Evolutionary conservation across 225 moss, liverwort and hornwort species (phyloP).

Genomic region (Antitrichia curtipendula): DNA sequence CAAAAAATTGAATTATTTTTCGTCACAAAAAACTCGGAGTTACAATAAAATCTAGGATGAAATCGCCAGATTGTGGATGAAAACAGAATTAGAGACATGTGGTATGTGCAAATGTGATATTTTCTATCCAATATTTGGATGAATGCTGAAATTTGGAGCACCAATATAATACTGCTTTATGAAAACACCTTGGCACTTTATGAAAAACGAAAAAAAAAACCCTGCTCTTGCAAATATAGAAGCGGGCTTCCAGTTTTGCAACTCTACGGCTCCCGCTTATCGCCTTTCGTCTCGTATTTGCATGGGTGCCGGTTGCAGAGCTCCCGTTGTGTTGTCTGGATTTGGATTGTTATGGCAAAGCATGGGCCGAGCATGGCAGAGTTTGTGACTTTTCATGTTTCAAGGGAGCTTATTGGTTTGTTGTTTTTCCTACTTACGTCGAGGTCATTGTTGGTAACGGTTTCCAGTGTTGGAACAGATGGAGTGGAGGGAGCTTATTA

Average conservation of each 20-base stretch:
- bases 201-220: too few species aligned
- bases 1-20: too few species aligned
- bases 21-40: too few species aligned
- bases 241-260: neutral
- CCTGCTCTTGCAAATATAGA: neutral
- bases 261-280: neutral
- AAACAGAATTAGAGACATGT: too few species aligned
- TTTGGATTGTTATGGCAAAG: neutral
- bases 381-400: neutral
- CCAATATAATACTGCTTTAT: too few species aligned
- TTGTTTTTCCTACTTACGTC: neutral
- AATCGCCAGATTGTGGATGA: too few species aligned
- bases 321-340: neutral
- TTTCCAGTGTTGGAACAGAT: neutral
- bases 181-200: too few species aligned
- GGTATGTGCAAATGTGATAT: too few species aligned
- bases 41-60: too few species aligned
- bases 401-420: neutral
- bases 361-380: neutral
- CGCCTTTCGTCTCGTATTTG: neutral
- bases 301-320: neutral
- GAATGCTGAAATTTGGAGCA: too few species aligned
- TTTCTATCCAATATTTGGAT: too few species aligned
- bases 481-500: neutral
- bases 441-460: neutral